Percentiles rank a stretch among this genome's conserved stretches.
phyloP scores from a whole-genome alignment of 75 land plant genomes.

The Selaginella tamariscina region DNA sequence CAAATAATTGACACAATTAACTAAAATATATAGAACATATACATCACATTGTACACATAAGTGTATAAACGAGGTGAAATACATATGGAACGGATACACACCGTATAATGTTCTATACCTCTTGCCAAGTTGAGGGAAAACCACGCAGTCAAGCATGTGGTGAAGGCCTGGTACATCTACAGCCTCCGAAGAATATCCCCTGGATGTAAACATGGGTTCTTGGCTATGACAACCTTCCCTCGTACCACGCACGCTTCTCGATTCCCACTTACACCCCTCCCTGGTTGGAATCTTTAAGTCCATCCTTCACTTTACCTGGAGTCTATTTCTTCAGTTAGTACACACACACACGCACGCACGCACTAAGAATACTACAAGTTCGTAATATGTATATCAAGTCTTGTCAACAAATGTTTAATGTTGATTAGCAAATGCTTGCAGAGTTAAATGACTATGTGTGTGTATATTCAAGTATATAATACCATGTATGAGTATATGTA shows the following conservation, averaged over 20 bases:
- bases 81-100: no score
- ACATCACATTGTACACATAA: slow-evolving; percentile 2
- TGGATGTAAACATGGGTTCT: slow-evolving; percentile 92
- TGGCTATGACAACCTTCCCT: slow-evolving; percentile 59
- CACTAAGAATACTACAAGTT: no score
- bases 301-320: slow-evolving; percentile 16
- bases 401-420: no score
- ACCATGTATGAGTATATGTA: slow-evolving; percentile 25
- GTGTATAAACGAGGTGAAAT: not conserved
- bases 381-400: no score
- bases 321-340: no score
- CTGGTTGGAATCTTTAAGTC: slow-evolving; percentile 18
- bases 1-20: not conserved
- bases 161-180: slow-evolving; percentile 32
- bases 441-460: no score
- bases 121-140: slow-evolving; percentile 76
- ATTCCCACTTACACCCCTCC: not conserved
- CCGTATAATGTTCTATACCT: no score
- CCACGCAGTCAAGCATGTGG: slow-evolving; percentile 59
- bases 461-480: no score
- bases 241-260: slow-evolving; percentile 17
- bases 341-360: no score
- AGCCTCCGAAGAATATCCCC: slow-evolving; percentile 80
- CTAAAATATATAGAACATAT: no score
- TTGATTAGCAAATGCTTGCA: no score